Percentiles rank a stretch among this genome's conserved stretches.
Conservation (phyloP, 495 filamentous ascomycete species). For the Tuber borchii region DNA sequence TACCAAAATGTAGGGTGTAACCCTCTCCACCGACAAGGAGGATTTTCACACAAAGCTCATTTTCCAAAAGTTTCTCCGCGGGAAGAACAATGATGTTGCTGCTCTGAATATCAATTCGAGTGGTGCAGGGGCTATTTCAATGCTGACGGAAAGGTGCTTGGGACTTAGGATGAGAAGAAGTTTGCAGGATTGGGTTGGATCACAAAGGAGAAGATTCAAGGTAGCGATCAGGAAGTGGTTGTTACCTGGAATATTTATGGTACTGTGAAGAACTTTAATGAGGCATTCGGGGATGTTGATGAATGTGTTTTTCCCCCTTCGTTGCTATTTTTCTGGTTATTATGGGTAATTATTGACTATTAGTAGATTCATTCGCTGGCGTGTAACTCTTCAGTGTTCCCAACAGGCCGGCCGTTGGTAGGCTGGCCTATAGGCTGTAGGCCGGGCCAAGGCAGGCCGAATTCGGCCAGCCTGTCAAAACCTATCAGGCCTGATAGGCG, state of each 20-base stretch:
- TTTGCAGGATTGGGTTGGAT: conserved; percentile 56
- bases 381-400: no score
- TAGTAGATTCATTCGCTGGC: conserved; percentile 63
- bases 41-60: conserved; percentile 72
- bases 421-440: no score
- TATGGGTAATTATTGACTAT: conserved; percentile 44
- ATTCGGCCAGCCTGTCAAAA: no score
- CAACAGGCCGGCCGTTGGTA: no score
- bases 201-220: conserved; percentile 40
- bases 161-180: conserved; percentile 50
- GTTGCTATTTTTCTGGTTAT: not conserved
- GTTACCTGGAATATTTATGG: conserved; percentile 84
- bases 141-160: conserved; percentile 44
- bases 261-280: conserved; percentile 60
- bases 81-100: conserved; percentile 67
- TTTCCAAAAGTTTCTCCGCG: conserved; percentile 83
- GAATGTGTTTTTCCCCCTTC: conserved; percentile 53
- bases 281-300: conserved; percentile 68
- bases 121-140: conserved; percentile 59
- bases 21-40: conserved; percentile 47
- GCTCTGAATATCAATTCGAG: no score
- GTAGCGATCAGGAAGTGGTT: conserved; percentile 14
- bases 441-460: no score
- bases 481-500: no score
- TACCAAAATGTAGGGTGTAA: conserved; percentile 73